phyloP scores from a whole-genome alignment of 345 rosid species.

The Draba incana region DNA sequence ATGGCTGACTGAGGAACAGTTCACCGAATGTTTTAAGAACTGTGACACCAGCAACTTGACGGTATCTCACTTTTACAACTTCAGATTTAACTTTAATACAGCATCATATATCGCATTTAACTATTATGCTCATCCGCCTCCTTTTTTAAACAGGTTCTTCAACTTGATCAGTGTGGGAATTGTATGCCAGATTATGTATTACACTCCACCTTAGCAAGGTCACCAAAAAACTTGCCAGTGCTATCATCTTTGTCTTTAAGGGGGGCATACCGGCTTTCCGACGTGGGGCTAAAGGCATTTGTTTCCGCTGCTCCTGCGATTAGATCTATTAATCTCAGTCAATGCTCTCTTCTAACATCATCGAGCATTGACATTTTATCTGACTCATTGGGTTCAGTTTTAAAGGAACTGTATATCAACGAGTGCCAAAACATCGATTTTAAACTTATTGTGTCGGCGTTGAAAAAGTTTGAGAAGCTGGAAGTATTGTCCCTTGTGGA shows the following conservation, averaged over 20 bases:
- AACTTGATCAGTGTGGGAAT: constrained; percentile 84
- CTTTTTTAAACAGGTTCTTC: constrained; percentile 69
- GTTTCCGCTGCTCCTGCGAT: constrained; percentile 68
- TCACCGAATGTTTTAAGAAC: constrained; percentile 51
- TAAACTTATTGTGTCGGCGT: constrained; percentile 59
- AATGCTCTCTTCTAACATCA: constrained; percentile 77
- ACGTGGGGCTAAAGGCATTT: constrained; percentile 63
- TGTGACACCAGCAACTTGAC: constrained; percentile 68
- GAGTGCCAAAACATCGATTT: constrained; percentile 78
- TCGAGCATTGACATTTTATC: constrained; percentile 62
- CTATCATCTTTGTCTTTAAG: constrained; percentile 64
- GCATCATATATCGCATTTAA: background rate
- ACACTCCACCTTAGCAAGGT: constrained; percentile 55
- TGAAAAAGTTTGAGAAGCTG: constrained; percentile 63
- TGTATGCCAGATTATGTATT: constrained; percentile 72
- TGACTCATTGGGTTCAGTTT: constrained; percentile 57
- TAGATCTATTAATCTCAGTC: constrained; percentile 72
- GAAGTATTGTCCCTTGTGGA: constrained; percentile 76
- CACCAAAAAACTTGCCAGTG: constrained; percentile 57
- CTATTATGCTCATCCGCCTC: constrained; percentile 4
- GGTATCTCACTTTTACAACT: constrained; percentile 48
- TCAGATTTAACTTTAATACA: background rate
- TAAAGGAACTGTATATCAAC: constrained; percentile 71
- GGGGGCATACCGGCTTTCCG: constrained; percentile 87
- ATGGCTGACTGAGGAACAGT: constrained; percentile 83